A percentile compares a stretch with the other conserved stretches of the same genome.
Conservation (phyloP, 2,329 filamentous ascomycete species). For the Colletotrichum cuscutae region DNA sequence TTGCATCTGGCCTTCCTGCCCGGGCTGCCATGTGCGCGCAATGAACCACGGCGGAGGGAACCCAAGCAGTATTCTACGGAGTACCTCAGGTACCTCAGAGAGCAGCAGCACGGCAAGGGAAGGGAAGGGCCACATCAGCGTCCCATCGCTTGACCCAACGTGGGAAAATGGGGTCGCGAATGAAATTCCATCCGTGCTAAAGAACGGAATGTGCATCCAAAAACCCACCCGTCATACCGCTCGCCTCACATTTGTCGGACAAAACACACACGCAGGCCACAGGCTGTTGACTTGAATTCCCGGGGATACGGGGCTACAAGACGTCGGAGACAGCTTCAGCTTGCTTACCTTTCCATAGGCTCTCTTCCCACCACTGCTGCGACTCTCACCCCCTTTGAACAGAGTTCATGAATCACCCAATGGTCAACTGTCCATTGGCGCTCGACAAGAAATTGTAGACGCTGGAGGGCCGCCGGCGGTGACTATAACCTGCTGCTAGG, state of each 20-base stretch:
- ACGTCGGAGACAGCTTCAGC: background rate
- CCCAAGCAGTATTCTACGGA: background rate
- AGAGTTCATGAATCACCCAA: conserved; percentile 1
- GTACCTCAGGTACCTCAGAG: background rate
- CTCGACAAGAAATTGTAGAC: background rate
- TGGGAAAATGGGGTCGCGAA: conserved; percentile 3
- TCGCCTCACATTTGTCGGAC: conserved; percentile 3
- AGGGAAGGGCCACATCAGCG: conserved; percentile 25
- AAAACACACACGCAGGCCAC: background rate
- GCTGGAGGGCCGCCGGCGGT: background rate
- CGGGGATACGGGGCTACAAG: too few species aligned
- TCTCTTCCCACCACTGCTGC: background rate
- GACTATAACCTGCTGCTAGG: background rate
- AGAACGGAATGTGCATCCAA: conserved; percentile 23
- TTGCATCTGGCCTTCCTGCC: conserved; percentile 7
- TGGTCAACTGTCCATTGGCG: background rate
- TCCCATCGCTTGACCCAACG: conserved; percentile 12
- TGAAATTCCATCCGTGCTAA: conserved; percentile 17
- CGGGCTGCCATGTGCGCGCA: conserved; percentile 20
- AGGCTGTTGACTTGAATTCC: background rate
- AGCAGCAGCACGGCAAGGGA: background rate
- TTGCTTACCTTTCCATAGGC: background rate
- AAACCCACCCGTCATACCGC: conserved; percentile 15
- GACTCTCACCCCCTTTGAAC: background rate
- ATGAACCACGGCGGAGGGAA: conserved; percentile 1